These are phyloP conservation scores for Limtongia smithiae DNA, from an alignment of 805 yeast species.

Conservation along the genomic window DNA sequence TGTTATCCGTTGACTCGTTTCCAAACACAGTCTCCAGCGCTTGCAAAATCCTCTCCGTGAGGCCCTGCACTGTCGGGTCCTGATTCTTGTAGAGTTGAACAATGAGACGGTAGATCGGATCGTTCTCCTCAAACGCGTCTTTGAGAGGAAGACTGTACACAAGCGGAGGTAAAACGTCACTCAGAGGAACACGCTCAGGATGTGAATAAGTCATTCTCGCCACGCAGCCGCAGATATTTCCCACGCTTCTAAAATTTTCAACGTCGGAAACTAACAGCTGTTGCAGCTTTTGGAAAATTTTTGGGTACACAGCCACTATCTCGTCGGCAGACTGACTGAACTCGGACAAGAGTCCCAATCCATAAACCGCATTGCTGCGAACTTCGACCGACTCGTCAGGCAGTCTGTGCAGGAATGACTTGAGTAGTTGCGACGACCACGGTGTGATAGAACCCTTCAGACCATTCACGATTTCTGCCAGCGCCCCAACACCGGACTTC, in stretches of 20 bases:
- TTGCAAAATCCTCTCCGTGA: constrained; percentile 49
- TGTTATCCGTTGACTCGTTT: constrained; percentile 72
- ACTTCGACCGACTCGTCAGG: constrained; percentile 73
- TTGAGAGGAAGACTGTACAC: constrained; percentile 78
- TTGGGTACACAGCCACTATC: constrained; percentile 60
- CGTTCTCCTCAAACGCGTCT: constrained; percentile 87
- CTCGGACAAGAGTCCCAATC: constrained; percentile 75
- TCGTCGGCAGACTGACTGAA: constrained; percentile 51
- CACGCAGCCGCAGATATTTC: constrained; percentile 96
- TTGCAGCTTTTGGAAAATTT: constrained; percentile 63
- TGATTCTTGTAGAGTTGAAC: constrained; percentile 64
- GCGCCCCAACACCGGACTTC: constrained; percentile 78
- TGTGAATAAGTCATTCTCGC: constrained; percentile 82
- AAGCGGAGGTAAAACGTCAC: constrained; percentile 69
- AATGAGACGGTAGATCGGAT: constrained; percentile 79
- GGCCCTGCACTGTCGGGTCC: constrained; percentile 45
- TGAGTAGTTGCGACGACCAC: constrained; percentile 64
- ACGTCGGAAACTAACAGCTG: constrained; percentile 73
- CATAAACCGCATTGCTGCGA: constrained; percentile 93
- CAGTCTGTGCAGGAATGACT: constrained; percentile 64
- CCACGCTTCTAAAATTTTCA: constrained; percentile 52
- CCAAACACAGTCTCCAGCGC: constrained; percentile 67
- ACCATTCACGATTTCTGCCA: constrained; percentile 83
- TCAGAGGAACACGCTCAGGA: constrained; percentile 68
- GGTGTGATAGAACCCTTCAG: constrained; percentile 61